phyloP scores from a whole-genome alignment of 108 stramenopile genomes.

The Mediolabrus comicus region DNA sequence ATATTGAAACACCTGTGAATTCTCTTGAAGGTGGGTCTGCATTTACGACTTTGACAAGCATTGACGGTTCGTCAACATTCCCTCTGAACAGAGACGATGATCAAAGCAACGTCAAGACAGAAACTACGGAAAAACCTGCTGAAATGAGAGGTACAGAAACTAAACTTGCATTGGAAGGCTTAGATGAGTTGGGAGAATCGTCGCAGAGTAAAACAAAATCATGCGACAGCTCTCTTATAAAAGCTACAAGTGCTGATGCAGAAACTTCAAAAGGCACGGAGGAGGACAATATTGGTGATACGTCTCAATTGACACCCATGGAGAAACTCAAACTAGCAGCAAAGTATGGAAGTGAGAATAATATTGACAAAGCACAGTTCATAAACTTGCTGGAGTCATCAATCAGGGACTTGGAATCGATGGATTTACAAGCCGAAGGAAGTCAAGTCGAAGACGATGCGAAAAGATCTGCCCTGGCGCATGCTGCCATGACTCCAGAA shows the following conservation, averaged over 20 bases:
- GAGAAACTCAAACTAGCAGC: constrained; percentile 2
- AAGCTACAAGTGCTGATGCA: neutral
- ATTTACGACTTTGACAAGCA: neutral
- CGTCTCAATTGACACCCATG: neutral
- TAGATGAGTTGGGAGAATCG: neutral
- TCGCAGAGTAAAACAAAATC: neutral
- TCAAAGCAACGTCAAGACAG: neutral
- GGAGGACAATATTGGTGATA: neutral
- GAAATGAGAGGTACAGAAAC: neutral
- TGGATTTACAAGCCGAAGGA: neutral
- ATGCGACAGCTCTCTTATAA: neutral
- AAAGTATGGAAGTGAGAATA: neutral
- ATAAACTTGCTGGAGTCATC: neutral
- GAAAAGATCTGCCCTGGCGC: neutral
- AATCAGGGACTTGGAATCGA: neutral
- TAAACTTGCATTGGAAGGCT: neutral
- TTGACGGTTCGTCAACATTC: neutral
- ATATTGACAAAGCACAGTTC: neutral
- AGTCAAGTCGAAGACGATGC: neutral
- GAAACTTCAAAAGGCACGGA: neutral
- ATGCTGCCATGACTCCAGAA: neutral
- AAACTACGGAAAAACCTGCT: neutral
- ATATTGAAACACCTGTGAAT: neutral
- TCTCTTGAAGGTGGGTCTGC: neutral
- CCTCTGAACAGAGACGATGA: neutral